A percentile compares a stretch with the other conserved stretches of the same genome.
Evolutionary conservation across 345 rosid species (phyloP).

Genomic region (Jatropha curcas): DNA sequence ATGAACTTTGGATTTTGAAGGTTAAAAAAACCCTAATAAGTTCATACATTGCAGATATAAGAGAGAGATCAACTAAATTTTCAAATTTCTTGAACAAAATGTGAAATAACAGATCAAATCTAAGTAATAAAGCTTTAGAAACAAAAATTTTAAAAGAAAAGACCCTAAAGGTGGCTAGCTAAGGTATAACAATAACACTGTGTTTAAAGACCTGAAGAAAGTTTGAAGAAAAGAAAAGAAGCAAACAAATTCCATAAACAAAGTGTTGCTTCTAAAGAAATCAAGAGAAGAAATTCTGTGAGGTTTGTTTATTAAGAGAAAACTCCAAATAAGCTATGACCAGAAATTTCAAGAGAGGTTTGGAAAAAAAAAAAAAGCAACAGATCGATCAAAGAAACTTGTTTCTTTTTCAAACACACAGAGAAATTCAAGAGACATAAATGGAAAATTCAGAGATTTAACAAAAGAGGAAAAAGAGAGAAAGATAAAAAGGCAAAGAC

Average conservation of each 20-base stretch:
- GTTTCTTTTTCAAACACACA: neutral
- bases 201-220: neutral
- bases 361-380: conserved; percentile 21
- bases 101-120: neutral
- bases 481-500: conserved; percentile 5
- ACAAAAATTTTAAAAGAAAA: neutral
- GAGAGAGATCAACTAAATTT: neutral
- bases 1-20: neutral
- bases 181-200: neutral
- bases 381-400: conserved; percentile 10
- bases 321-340: conserved; percentile 10
- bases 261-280: conserved; percentile 2
- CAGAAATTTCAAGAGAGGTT: neutral
- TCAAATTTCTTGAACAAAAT: neutral
- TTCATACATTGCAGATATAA: neutral
- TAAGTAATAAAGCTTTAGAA: neutral
- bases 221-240: neutral
- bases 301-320: conserved; percentile 12
- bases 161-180: neutral
- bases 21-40: conserved; percentile 7
- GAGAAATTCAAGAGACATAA: conserved; percentile 21
- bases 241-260: conserved; percentile 5
- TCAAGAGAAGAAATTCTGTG: neutral
- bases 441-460: conserved; percentile 30
- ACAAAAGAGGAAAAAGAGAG: conserved; percentile 18